Evolutionary conservation across 306 rosid species (phyloP).

Genomic region (Cicer judaicum): DNA sequence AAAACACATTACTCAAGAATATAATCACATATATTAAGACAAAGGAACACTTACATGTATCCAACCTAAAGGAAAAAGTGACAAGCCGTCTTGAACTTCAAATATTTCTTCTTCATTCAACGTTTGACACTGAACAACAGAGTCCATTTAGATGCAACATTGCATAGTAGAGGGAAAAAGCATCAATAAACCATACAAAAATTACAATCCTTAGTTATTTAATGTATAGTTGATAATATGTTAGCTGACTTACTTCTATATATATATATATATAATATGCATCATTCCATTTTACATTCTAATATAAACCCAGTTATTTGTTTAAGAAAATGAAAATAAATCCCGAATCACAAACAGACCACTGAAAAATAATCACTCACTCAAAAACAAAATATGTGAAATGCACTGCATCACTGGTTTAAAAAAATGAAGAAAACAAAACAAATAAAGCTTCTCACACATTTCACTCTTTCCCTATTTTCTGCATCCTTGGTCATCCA

Average conservation of each 20-base stretch:
- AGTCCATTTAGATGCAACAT: slow-evolving; percentile 25
- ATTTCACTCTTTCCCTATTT: not conserved
- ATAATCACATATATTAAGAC: slow-evolving; percentile 32
- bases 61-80: slow-evolving; percentile 98
- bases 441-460: not conserved
- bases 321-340: not conserved
- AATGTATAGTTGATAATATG: slow-evolving; percentile 6
- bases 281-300: not conserved
- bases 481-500: not conserved
- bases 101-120: slow-evolving; percentile 98
- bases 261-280: not conserved
- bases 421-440: not conserved
- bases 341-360: slow-evolving; percentile 13
- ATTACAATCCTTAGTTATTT: slow-evolving; percentile 37
- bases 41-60: slow-evolving; percentile 83
- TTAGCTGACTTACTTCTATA: not conserved
- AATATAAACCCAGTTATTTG: slow-evolving; percentile 14
- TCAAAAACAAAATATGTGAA: not conserved
- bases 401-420: not conserved
- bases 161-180: not conserved
- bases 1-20: slow-evolving; percentile 16
- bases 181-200: slow-evolving; percentile 24
- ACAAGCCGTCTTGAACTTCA: slow-evolving; percentile 94
- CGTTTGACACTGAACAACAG: slow-evolving; percentile 80
- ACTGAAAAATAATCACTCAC: slow-evolving; percentile 4